phyloP scores from a whole-genome alignment of 371 early-diverging fungal genomes.

The Mortierella polycephala region DNA sequence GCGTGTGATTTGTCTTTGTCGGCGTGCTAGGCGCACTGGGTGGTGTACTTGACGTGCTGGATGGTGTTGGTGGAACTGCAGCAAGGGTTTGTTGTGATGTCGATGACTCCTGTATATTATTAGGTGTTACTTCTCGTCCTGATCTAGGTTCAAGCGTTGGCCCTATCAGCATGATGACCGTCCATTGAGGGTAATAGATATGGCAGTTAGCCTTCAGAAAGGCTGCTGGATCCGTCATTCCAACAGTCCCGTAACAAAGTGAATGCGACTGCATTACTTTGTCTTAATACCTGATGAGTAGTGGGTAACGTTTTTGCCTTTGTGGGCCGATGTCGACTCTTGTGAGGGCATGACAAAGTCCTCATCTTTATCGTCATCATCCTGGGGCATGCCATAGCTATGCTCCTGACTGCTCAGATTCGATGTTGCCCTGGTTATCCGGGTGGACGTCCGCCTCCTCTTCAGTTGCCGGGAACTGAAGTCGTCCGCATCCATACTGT shows the following conservation, averaged over 20 bases:
- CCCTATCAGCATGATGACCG: neutral
- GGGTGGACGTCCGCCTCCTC: slow-evolving; percentile 38
- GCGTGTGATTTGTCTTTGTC: slow-evolving; percentile 3
- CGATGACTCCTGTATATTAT: neutral
- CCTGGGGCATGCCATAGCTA: neutral
- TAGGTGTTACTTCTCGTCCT: slow-evolving; percentile 3
- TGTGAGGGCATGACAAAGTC: slow-evolving; percentile 27
- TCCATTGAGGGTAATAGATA: too few relatives aligned
- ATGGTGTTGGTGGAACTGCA: neutral
- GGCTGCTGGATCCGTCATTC: too few relatives aligned
- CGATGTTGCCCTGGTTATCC: slow-evolving; percentile 7
- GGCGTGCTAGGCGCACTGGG: slow-evolving; percentile 13
- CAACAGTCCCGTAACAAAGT: neutral
- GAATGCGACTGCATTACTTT: neutral
- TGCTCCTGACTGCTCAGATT: slow-evolving; percentile 12
- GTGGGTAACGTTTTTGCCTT: slow-evolving; percentile 21
- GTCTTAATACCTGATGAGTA: slow-evolving; percentile 7
- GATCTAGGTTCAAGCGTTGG: slow-evolving; percentile 22
- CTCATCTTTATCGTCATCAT: slow-evolving; percentile 27
- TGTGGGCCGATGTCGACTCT: slow-evolving; percentile 5
- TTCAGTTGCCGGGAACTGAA: slow-evolving; percentile 13
- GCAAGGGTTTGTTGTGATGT: neutral
- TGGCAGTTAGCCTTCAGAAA: too few relatives aligned
- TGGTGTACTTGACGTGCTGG: neutral
- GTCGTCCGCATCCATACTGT: slow-evolving; percentile 32